These are phyloP conservation scores for Tuber microsphaerosporum DNA, from an alignment of 495 filamentous ascomycete genomes.

Conservation along the genomic window DNA sequence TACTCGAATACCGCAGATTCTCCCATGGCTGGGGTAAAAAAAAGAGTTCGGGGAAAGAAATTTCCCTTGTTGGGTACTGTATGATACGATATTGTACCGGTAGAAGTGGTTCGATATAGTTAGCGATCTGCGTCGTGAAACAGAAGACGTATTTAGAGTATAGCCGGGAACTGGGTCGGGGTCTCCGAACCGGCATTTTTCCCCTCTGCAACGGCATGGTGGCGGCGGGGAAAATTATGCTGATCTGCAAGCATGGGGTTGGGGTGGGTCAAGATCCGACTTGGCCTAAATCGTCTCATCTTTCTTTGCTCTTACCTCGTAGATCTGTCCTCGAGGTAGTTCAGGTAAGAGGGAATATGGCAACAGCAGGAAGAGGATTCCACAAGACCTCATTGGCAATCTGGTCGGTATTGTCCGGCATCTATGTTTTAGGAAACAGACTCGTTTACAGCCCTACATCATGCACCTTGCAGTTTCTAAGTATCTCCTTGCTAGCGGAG, in stretches of 20 bases:
- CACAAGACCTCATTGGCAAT: background rate
- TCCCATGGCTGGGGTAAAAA: background rate
- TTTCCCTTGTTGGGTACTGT: background rate
- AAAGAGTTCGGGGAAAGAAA: background rate
- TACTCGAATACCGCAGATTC: background rate
- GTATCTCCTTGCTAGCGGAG: background rate
- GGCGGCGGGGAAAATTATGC: background rate
- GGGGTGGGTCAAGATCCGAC: background rate
- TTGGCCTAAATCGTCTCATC: background rate
- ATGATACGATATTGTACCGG: background rate
- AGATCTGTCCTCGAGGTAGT: background rate
- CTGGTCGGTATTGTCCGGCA: background rate
- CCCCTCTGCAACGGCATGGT: background rate
- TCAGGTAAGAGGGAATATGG: background rate
- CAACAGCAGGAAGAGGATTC: background rate
- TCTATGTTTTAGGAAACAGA: background rate
- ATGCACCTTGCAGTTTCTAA: background rate
- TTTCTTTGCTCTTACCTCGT: background rate
- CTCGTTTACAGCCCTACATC: background rate
- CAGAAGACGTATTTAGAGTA: background rate
- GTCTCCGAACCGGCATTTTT: background rate
- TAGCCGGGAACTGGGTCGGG: background rate
- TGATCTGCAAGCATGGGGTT: background rate
- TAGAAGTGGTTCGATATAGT: background rate
- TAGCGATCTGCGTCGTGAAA: background rate